phyloP scores from a whole-genome alignment of 176 grass and related monocot genomes.

The Alopecurus myosuroides region DNA sequence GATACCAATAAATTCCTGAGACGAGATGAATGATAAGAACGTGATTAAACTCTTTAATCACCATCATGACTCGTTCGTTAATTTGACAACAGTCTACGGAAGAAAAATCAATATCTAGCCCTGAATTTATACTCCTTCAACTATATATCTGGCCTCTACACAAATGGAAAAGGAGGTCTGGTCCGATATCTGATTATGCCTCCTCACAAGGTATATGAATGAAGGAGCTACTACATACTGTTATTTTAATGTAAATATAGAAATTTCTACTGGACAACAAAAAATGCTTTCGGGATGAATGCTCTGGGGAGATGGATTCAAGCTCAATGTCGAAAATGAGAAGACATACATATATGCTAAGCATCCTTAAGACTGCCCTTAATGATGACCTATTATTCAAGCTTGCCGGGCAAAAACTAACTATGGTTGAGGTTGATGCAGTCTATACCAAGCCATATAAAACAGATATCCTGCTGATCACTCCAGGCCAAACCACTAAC shows the following conservation, averaged over 20 bases:
- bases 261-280: neutral
- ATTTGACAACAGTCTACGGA: no score
- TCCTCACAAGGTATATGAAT: constrained; percentile 48
- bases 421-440: constrained; percentile 66
- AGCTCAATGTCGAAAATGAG: constrained; percentile 48
- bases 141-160: no score
- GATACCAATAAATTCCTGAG: no score
- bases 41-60: no score
- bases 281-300: neutral
- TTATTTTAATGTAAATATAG: neutral
- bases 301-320: constrained; percentile 42
- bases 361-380: constrained; percentile 74
- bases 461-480: constrained; percentile 52
- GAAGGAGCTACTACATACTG: neutral
- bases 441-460: constrained; percentile 68
- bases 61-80: no score
- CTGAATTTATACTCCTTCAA: no score
- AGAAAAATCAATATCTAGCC: no score
- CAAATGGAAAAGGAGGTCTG: no score
- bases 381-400: constrained; percentile 79
- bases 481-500: constrained; percentile 70
- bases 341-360: constrained; percentile 66
- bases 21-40: no score
- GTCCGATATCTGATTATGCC: constrained; percentile 44
- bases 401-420: constrained; percentile 52